Evolutionary conservation across 805 yeast genomes (phyloP), one percentile per base, ranked within the genome.

Genomic region (Wickerhamiella alocasiicola): DNA sequence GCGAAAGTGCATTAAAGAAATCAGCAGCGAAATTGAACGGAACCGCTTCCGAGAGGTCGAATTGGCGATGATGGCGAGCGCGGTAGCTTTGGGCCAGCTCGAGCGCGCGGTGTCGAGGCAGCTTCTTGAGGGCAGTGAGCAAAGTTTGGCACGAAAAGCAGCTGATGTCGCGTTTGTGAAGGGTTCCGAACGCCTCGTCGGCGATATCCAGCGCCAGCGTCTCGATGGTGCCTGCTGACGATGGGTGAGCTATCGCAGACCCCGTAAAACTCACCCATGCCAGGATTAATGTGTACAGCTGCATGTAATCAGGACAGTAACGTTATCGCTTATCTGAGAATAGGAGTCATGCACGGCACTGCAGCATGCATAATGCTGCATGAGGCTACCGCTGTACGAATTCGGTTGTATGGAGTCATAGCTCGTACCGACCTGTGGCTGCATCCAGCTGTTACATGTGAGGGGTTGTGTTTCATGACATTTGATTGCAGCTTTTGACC

Each of bases 1-100:
- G 50, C 16, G 64, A 61, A 31, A 74, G 51, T 57, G 73, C 58
- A 46, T 72, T 71, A 11, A 70, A 66, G 43, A 74, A 68, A 49
- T 74, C 74, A 2, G 49, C 46, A 12, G 49, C 44, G 24, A 56
- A 50, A 15, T 51, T 45, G 41, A 51, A 45, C n/a, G 47, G 42
- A 16, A 37, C 34, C 11, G 31, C 11, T n/a, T 36, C 33, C 4
- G 17, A 15, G 6, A 21, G 24, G 3, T 13, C 9, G 6, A 9
- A 11, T 13, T 32, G 15, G 18, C 36, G 13, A 6, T 32, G 25
- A 15, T 32, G 19, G 26, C 36, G 36, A 12, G 9, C 21, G 18
- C 27, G 16, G 15, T 21, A 36, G 15, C 20, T 11, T 9, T 36
- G 17, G 9, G 25, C 30, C 11, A 28, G 17, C 3, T 13, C 26